These are phyloP conservation scores for Talaromyces piceae DNA, from an alignment of 2,329 filamentous ascomycete genomes.

Conservation along the genomic window DNA sequence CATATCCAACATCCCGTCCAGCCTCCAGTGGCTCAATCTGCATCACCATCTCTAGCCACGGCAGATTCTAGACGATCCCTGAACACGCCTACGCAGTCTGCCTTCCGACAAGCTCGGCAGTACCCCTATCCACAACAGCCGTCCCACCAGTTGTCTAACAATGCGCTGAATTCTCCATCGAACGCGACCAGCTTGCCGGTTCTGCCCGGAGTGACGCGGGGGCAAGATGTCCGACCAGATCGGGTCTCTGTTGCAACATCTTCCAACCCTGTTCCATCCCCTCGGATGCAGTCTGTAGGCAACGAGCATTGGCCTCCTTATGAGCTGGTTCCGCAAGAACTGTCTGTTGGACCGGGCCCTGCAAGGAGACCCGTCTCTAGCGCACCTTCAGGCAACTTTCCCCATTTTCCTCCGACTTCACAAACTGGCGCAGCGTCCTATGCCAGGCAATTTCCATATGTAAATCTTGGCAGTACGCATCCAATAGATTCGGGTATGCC, in stretches of 20 bases:
- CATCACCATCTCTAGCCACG: not conserved
- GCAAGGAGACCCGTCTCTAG: too few species aligned
- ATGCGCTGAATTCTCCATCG: not conserved
- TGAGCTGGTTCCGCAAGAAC: not conserved
- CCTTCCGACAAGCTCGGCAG: not conserved
- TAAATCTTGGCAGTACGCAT: not conserved
- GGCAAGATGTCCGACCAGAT: not conserved
- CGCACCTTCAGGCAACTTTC: too few species aligned
- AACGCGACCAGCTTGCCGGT: not conserved
- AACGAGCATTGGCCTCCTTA: not conserved
- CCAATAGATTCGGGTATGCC: not conserved
- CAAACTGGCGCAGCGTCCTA: not conserved
- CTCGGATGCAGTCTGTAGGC: not conserved
- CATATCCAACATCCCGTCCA: not conserved
- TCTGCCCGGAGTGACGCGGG: not conserved
- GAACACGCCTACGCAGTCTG: slow-evolving; percentile 1
- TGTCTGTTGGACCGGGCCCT: not conserved
- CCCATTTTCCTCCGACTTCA: not conserved
- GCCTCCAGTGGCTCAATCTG: not conserved
- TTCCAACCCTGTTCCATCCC: not conserved
- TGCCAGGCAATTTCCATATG: not conserved
- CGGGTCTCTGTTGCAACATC: not conserved
- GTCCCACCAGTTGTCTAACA: too few species aligned
- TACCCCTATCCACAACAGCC: not conserved
- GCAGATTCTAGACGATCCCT: not conserved